phyloP scores from a whole-genome alignment of 257 asterid genomes.

The Solanum bulbocastanum region DNA sequence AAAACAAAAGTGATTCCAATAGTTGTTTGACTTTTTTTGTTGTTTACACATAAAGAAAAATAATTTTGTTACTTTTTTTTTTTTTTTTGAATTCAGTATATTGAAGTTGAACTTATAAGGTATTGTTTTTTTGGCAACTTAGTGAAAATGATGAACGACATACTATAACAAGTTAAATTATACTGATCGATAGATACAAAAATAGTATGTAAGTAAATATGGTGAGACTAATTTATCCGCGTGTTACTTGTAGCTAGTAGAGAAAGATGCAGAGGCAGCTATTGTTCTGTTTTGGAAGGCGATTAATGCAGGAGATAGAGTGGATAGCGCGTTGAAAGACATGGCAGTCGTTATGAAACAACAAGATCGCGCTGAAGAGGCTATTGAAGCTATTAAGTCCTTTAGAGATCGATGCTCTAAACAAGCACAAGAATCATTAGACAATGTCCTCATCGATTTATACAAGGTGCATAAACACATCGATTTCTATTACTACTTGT shows the following conservation, averaged over 20 bases:
- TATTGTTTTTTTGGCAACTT: background rate
- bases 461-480: constrained; percentile 46
- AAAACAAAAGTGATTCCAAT: background rate
- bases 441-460: constrained; percentile 76
- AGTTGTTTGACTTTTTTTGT: background rate
- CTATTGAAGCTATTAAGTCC: constrained; percentile 76
- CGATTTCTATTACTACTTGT: background rate
- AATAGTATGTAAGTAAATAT: background rate
- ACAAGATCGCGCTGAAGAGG: constrained; percentile 67
- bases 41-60: too few relatives aligned
- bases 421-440: constrained; percentile 84
- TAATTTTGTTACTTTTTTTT: background rate
- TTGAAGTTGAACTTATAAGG: background rate
- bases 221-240: background rate
- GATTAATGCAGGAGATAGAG: constrained; percentile 72
- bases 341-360: constrained; percentile 95
- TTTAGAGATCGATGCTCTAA: constrained; percentile 67
- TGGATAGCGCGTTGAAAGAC: constrained; percentile 88
- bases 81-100: too few relatives aligned
- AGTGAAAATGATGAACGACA: background rate
- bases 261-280: constrained; percentile 72
- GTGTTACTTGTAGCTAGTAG: constrained; percentile 45
- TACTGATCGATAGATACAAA: background rate
- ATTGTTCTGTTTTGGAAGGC: constrained; percentile 75
- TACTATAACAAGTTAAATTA: background rate